These are phyloP conservation scores for Daldinia vernicosa DNA, from an alignment of 495 filamentous ascomycete genomes.

Conservation along the genomic window DNA sequence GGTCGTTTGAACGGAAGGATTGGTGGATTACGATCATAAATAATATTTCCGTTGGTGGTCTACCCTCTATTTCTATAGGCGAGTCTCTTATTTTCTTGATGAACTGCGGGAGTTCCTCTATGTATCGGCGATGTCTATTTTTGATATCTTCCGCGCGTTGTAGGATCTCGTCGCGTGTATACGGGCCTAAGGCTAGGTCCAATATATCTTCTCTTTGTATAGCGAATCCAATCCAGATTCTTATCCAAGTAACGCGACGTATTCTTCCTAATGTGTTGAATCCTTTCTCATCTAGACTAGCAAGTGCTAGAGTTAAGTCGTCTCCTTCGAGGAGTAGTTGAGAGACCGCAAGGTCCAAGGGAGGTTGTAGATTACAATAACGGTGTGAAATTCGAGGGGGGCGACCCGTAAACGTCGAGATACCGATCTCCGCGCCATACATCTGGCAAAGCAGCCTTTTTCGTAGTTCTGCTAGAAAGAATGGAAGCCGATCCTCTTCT, in stretches of 20 bases:
- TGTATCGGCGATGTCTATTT: conserved; percentile 47
- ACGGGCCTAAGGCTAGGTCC: conserved; percentile 42
- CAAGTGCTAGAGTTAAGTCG: conserved; percentile 36
- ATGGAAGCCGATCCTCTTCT: conserved; percentile 36
- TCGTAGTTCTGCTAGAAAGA: conserved; percentile 43
- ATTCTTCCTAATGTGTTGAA: conserved; percentile 41
- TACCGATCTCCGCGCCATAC: conserved; percentile 43
- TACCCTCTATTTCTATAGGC: conserved; percentile 37
- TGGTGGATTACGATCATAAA: conserved; percentile 48
- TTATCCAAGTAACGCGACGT: conserved; percentile 42
- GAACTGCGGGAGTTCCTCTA: conserved; percentile 50
- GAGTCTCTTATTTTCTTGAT: conserved; percentile 48
- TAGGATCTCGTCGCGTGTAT: conserved; percentile 47
- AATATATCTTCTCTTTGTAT: conserved; percentile 45
- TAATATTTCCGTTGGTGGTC: conserved; percentile 47
- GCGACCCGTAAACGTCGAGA: conserved; percentile 42
- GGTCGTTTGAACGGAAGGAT: conserved; percentile 55
- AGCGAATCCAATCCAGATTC: conserved; percentile 41
- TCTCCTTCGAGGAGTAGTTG: conserved; percentile 38
- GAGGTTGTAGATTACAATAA: conserved; percentile 45
- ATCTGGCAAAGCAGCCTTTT: conserved; percentile 34
- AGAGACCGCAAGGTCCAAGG: conserved; percentile 39
- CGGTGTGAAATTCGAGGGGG: conserved; percentile 45
- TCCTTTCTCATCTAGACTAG: conserved; percentile 43
- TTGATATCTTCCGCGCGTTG: conserved; percentile 47